These are phyloP conservation scores for Candida maesae DNA, from an alignment of 805 yeast species.

Conservation along the genomic window DNA sequence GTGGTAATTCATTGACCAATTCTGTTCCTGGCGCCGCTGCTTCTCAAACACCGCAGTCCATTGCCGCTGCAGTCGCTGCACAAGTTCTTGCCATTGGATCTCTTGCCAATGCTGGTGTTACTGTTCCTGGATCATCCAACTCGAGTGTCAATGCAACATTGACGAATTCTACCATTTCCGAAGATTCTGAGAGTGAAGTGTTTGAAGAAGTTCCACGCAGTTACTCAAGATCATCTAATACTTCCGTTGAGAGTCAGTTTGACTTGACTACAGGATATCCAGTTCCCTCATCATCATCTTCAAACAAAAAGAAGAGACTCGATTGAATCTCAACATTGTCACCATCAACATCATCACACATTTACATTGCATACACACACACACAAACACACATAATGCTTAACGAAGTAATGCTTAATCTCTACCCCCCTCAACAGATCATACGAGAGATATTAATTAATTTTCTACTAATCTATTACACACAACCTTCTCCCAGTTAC, in stretches of 20 bases:
- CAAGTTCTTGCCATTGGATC: neutral
- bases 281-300: slow-evolving; percentile 5
- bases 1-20: slow-evolving; percentile 9
- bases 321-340: slow-evolving; percentile 1
- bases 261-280: slow-evolving; percentile 14
- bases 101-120: too few species aligned
- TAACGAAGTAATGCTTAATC: slow-evolving; percentile 6
- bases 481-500: too few species aligned
- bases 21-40: neutral
- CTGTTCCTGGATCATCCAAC: too few species aligned
- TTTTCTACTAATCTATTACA: neutral
- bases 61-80: slow-evolving; percentile 2
- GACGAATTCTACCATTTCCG: too few species aligned
- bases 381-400: neutral
- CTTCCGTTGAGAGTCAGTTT: slow-evolving; percentile 27
- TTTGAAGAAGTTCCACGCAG: slow-evolving; percentile 20
- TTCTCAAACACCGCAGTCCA: slow-evolving; percentile 1
- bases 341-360: neutral
- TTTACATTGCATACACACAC: too few species aligned
- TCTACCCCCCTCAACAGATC: neutral
- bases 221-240: slow-evolving; percentile 32
- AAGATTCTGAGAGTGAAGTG: slow-evolving; percentile 15
- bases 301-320: slow-evolving; percentile 5
- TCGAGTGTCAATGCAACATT: too few species aligned
- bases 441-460: neutral